Percentiles rank a stretch among this genome's conserved stretches.
Evolutionary conservation across 306 rosid genomes (phyloP).

Genomic region (Acacia crassicarpa): DNA sequence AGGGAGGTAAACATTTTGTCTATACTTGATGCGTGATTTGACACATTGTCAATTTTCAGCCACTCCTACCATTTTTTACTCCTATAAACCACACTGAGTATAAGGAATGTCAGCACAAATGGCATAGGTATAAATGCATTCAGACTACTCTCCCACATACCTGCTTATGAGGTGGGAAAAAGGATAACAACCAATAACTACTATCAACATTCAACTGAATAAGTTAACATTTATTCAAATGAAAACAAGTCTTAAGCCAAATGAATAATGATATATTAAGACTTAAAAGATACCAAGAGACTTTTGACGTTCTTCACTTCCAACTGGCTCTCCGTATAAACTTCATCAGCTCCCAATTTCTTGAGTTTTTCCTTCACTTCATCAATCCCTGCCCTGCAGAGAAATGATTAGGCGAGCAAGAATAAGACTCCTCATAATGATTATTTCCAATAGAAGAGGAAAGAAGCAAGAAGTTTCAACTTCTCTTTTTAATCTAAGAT

Average conservation of each 20-base stretch:
- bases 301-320: slow-evolving; percentile 85
- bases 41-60: background rate
- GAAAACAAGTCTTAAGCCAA: background rate
- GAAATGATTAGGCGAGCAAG: slow-evolving; percentile 20
- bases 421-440: background rate
- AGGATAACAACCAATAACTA: slow-evolving; percentile 4
- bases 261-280: slow-evolving; percentile 25
- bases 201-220: slow-evolving; percentile 14
- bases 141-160: slow-evolving; percentile 21
- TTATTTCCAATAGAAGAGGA: background rate
- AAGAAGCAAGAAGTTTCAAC: background rate
- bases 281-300: slow-evolving; percentile 60
- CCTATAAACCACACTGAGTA: slow-evolving; percentile 3
- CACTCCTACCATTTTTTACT: background rate
- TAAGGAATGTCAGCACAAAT: background rate
- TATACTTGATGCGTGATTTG: background rate
- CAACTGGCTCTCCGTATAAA: slow-evolving; percentile 77
- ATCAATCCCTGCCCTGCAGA: slow-evolving; percentile 65
- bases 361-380: slow-evolving; percentile 78
- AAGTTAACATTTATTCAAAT: slow-evolving; percentile 6
- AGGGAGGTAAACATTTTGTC: background rate
- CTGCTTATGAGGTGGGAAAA: background rate
- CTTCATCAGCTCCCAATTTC: slow-evolving; percentile 81
- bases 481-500: background rate
- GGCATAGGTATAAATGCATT: slow-evolving; percentile 1